Evolutionary conservation across 2,329 filamentous ascomycete species (phyloP).

Genomic region (Cucurbitaria berberidis): DNA sequence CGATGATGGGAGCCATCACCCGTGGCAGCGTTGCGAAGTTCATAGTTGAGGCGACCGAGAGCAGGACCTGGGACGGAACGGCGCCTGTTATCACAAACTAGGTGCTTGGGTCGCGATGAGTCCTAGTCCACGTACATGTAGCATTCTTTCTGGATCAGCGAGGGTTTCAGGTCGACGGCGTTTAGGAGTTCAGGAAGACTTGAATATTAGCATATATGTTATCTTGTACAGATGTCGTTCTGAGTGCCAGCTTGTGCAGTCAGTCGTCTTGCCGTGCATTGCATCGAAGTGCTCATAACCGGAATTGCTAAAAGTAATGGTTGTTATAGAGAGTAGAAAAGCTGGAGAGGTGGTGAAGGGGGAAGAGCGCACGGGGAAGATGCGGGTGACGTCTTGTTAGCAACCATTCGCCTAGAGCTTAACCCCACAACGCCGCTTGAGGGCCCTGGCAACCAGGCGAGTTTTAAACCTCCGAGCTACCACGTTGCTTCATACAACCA

Average conservation of each 20-base stretch:
- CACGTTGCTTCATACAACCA: slow-evolving; percentile 16
- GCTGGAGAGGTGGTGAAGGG: no score
- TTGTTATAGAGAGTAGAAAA: no score
- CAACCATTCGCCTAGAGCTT: slow-evolving; percentile 17
- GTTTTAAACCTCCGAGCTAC: slow-evolving; percentile 17
- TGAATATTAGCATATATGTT: background rate
- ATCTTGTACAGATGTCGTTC: background rate
- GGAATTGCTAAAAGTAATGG: no score
- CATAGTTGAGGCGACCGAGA: slow-evolving; percentile 54
- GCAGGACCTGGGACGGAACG: slow-evolving; percentile 50
- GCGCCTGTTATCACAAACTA: slow-evolving; percentile 57
- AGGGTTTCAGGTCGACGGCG: background rate
- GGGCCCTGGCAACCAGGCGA: slow-evolving; percentile 17
- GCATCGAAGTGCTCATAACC: background rate
- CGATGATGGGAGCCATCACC: slow-evolving; percentile 49
- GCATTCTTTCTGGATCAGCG: background rate
- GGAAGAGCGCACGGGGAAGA: background rate
- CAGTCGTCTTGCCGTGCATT: background rate
- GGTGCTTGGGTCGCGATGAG: background rate
- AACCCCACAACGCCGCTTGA: slow-evolving; percentile 16
- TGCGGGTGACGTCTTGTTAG: slow-evolving; percentile 8
- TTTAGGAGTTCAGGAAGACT: slow-evolving; percentile 1
- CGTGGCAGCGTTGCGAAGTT: slow-evolving; percentile 55
- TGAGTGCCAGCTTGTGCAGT: background rate
- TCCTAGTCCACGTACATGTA: background rate